These are phyloP conservation scores for Aspergillus cejpii DNA, from an alignment of 2,329 filamentous ascomycete species.

Conservation along the genomic window DNA sequence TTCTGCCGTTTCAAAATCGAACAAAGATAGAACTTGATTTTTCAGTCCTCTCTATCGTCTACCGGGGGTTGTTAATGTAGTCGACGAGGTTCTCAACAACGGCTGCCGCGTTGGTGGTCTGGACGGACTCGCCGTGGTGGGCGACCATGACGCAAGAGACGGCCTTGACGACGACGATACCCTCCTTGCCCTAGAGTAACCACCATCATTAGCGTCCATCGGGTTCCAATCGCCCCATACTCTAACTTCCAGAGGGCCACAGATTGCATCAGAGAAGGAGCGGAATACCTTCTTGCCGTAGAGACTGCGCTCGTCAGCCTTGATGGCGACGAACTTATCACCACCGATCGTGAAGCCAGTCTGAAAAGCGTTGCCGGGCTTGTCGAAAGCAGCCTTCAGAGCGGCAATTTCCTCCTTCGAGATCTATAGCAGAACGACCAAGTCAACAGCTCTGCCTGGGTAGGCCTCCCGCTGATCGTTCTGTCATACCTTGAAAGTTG, in stretches of 20 bases:
- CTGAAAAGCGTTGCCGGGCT: slow-evolving; percentile 42
- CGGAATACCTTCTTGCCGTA: slow-evolving; percentile 74
- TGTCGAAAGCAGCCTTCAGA: slow-evolving; percentile 48
- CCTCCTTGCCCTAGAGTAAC: slow-evolving; percentile 61
- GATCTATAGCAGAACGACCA: slow-evolving; percentile 35
- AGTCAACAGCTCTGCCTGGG: slow-evolving; percentile 1
- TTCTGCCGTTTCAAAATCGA: not conserved
- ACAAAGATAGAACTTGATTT: slow-evolving; percentile 12
- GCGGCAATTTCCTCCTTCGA: slow-evolving; percentile 50
- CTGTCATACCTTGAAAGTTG: slow-evolving; percentile 63
- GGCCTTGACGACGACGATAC: slow-evolving; percentile 78
- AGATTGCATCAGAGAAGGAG: too few relatives aligned
- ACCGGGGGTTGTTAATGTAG: slow-evolving; percentile 77
- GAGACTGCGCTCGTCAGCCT: slow-evolving; percentile 68
- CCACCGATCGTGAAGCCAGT: slow-evolving; percentile 70
- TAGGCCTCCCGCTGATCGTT: not conserved
- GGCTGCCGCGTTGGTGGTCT: slow-evolving; percentile 68
- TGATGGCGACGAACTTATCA: slow-evolving; percentile 70
- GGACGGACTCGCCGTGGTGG: slow-evolving; percentile 69
- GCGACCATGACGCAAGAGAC: slow-evolving; percentile 80
- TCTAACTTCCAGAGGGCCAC: not conserved
- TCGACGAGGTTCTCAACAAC: slow-evolving; percentile 79
- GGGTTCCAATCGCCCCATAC: not conserved
- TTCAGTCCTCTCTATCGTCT: slow-evolving; percentile 22
- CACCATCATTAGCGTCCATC: slow-evolving; percentile 3